A percentile compares a stretch with the other conserved stretches of the same genome.
These are phyloP conservation scores for Brasilioporus rufonigricans DNA, from an alignment of 768 basidiomycete species.

Conservation along the genomic window DNA sequence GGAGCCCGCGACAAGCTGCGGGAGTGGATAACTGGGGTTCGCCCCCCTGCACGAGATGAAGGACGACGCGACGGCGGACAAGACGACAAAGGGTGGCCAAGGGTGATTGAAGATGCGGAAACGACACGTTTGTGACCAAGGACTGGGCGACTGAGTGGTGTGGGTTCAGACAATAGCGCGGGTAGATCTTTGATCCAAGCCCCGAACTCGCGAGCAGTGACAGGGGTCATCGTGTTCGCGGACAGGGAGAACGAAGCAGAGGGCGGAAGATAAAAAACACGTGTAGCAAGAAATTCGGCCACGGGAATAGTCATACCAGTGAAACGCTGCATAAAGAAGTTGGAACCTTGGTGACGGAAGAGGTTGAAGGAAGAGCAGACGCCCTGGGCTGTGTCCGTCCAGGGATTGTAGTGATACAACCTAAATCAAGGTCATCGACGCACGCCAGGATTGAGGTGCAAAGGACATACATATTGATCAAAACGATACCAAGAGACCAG, in stretches of 20 bases:
- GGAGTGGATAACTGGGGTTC: slow-evolving; percentile 51
- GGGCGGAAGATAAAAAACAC: slow-evolving; percentile 78
- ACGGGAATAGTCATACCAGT: slow-evolving; percentile 84
- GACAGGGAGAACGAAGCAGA: slow-evolving; percentile 39
- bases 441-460: background rate
- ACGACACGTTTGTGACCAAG: slow-evolving; percentile 52
- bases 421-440: slow-evolving; percentile 36
- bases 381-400: slow-evolving; percentile 90
- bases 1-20: slow-evolving; percentile 64
- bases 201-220: slow-evolving; percentile 82
- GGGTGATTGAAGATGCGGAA: slow-evolving; percentile 55
- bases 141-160: slow-evolving; percentile 27
- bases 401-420: slow-evolving; percentile 98
- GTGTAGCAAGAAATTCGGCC: slow-evolving; percentile 80
- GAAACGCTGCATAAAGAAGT: slow-evolving; percentile 89
- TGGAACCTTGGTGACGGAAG: slow-evolving; percentile 74
- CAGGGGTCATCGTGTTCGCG: slow-evolving; percentile 32
- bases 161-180: slow-evolving; percentile 53
- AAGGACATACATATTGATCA: slow-evolving; percentile 87
- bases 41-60: slow-evolving; percentile 58
- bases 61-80: slow-evolving; percentile 72
- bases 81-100: slow-evolving; percentile 61
- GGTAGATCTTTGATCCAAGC: slow-evolving; percentile 84
- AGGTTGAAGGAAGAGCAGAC: slow-evolving; percentile 78
- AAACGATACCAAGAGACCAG: slow-evolving; percentile 97